Evolutionary conservation across 2,329 filamentous ascomycete species (phyloP), one percentile per base, ranked within the genome.

Genomic region (Penicillium capsulatum): DNA sequence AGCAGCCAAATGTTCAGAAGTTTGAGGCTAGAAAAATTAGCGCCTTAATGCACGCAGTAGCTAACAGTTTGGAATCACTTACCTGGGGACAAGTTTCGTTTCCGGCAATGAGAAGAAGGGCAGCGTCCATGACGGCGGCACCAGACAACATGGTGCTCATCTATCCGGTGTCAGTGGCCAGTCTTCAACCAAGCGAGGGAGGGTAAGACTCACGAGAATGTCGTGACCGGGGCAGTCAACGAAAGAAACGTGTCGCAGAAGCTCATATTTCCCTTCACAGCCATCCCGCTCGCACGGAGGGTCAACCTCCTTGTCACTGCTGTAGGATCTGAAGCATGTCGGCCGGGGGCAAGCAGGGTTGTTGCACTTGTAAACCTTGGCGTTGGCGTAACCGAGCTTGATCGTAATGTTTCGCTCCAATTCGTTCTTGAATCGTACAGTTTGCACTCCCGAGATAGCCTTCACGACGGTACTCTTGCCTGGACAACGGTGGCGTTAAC

Each of bases 91-190:
- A 97, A 36, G 87, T 83, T 83, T 98, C 92, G 74, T 98, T 98
- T 66, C 92, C 92, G 47, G 92, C 92, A 65, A 98, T 96, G 38
- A 98, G 78, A 40, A 98, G 81, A 45, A 98, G 80, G 13, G 92
- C 92, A 51, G 92, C 92, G 71, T 98, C 92, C 92, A 98, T 98
- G 79, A 98, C 92, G 51, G 92, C 92, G 58, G 92, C 92, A 63
- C 92, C 92, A 63, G 92, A 98, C 77, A 98, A 83, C 92, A 98
- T 98, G 59, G 92, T 98, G 72, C 91, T 97, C 92, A 98, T 98
- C 45, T 46, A 36, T n/a, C 11, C 24, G 10, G 13, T 13, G 20
- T 11, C 28, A 36, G 16, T 7, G 3, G 15, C 30, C 19, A 31
- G 10, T 17, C 26, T 32, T 31, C 14, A 20, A 7, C 6, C 7